phyloP scores from a whole-genome alignment of 2,329 filamentous ascomycete genomes.

The Xylaria sp. region DNA sequence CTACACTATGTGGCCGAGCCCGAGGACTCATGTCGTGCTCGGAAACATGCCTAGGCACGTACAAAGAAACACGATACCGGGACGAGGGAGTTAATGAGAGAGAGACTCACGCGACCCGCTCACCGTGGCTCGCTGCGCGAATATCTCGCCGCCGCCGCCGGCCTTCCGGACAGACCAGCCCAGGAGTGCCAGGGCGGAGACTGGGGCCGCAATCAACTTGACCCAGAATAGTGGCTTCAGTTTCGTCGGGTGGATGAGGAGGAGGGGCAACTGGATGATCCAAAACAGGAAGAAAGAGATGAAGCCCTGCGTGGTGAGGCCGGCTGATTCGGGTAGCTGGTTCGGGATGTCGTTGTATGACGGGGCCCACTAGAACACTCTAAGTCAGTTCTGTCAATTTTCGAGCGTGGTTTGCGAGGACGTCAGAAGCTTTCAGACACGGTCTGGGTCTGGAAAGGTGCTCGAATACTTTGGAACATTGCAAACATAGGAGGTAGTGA shows the following conservation, averaged over 20 bases:
- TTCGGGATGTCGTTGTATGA: constrained; percentile 60
- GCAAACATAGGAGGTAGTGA: too few species aligned
- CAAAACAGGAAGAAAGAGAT: constrained; percentile 56
- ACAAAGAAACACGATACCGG: not conserved
- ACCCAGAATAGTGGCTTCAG: constrained; percentile 54
- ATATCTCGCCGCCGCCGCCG: constrained; percentile 53
- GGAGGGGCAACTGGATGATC: constrained; percentile 45
- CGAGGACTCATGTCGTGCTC: too few species aligned
- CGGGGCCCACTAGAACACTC: too few species aligned
- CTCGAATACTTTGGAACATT: too few species aligned
- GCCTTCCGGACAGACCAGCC: constrained; percentile 66
- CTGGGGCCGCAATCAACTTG: constrained; percentile 57
- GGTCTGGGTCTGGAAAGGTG: too few species aligned
- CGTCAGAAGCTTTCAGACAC: too few species aligned
- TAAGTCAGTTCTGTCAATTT: too few species aligned
- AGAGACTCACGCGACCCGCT: constrained; percentile 43
- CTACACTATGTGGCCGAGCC: not conserved
- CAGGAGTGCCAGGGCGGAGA: constrained; percentile 66
- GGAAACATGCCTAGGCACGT: too few species aligned
- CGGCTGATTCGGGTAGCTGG: constrained; percentile 53
- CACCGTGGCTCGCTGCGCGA: constrained; percentile 40
- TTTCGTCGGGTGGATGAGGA: constrained; percentile 41
- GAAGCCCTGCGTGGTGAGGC: constrained; percentile 62
- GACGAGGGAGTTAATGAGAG: not conserved
- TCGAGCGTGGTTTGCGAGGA: too few species aligned